Evolutionary conservation across 2,329 filamentous ascomycete species (phyloP).

Genomic region (Davidsoniella virescens): DNA sequence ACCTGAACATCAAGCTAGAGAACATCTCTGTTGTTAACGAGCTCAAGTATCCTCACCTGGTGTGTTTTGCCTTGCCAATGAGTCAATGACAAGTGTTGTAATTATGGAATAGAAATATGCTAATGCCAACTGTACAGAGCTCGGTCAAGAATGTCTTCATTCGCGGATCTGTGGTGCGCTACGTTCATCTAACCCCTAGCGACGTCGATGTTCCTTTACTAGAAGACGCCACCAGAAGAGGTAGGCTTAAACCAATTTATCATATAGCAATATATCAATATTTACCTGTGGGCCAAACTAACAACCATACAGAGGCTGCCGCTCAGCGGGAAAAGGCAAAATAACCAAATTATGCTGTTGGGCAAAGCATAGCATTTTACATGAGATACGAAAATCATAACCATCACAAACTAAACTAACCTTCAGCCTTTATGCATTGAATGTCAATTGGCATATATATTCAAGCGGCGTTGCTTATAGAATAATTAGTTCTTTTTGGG

Average conservation of each 20-base stretch:
- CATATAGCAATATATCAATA: not conserved
- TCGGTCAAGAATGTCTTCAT: constrained; percentile 95
- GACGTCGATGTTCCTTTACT: constrained; percentile 74
- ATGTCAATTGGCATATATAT: not conserved
- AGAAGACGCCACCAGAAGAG: constrained; percentile 81
- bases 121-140: constrained; percentile 26
- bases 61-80: constrained; percentile 22
- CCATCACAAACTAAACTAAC: not conserved
- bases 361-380: not conserved
- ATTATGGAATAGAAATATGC: not conserved
- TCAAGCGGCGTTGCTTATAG: constrained; percentile 2
- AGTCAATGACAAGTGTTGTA: not conserved
- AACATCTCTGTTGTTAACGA: constrained; percentile 88
- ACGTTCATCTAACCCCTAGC: constrained; percentile 70
- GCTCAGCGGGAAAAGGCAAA: constrained; percentile 42
- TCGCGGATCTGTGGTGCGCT: constrained; percentile 78
- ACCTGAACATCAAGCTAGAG: constrained; percentile 97
- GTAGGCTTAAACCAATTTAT: constrained; percentile 27
- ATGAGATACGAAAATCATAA: constrained; percentile 4
- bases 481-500: not conserved
- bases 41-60: constrained; percentile 84
- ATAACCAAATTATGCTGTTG: constrained; percentile 18
- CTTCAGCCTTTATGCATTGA: not conserved
- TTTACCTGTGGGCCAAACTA: constrained; percentile 10
- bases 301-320: constrained; percentile 31